Conservation (phyloP, 768 basidiomycete species). For the Tylopilus rubrobrunneus region DNA sequence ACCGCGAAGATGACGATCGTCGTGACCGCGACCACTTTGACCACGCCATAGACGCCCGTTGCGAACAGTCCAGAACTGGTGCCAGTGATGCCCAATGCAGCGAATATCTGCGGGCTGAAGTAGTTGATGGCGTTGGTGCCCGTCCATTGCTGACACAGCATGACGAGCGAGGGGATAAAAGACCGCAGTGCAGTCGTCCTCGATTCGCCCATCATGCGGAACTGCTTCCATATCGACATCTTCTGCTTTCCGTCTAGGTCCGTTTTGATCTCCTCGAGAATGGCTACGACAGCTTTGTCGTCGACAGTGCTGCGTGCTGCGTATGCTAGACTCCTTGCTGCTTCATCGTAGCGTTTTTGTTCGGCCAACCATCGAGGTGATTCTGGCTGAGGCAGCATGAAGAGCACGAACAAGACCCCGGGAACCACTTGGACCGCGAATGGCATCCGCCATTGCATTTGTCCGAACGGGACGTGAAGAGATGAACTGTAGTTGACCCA, state of each 20-base stretch:
- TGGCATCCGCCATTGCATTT: conserved; percentile 52
- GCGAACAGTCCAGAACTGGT: conserved; percentile 44
- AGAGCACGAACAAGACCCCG: conserved; percentile 43
- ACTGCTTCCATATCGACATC: conserved; percentile 33
- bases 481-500: conserved; percentile 48
- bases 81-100: conserved; percentile 42
- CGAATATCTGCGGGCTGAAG: conserved; percentile 50
- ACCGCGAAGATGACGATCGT: conserved; percentile 43
- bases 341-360: conserved; percentile 38
- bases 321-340: conserved; percentile 38
- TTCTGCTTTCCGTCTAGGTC: conserved; percentile 43
- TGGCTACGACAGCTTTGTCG: conserved; percentile 33
- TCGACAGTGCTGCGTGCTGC: conserved; percentile 29
- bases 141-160: conserved; percentile 48
- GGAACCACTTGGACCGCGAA: conserved; percentile 51
- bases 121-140: conserved; percentile 57
- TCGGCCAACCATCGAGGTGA: conserved; percentile 58
- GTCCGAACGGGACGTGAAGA: conserved; percentile 33
- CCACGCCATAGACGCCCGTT: conserved; percentile 41
- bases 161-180: conserved; percentile 44
- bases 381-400: conserved; percentile 49
- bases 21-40: conserved; percentile 41
- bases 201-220: conserved; percentile 42
- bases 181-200: conserved; percentile 40
- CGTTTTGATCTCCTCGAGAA: conserved; percentile 45